Evolutionary conservation across 2,329 filamentous ascomycete genomes (phyloP), one percentile per base, ranked within the genome.

Genomic region (Fusarium sp.): DNA sequence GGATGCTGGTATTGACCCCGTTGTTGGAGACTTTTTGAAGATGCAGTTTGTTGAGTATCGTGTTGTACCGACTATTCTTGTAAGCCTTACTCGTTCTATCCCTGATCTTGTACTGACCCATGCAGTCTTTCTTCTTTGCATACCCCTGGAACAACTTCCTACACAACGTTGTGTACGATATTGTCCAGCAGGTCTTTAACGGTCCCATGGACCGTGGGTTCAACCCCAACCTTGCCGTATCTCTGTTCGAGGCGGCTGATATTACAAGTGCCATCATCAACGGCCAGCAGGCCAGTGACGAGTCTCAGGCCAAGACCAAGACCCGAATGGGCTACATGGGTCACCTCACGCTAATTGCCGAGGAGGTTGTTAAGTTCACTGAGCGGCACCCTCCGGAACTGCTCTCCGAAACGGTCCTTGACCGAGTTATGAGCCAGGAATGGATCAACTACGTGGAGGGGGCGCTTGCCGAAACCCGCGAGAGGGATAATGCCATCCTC

Each of bases 111-210:
- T 61, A 59, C 76, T 79, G 73, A 77, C 61, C 8, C 27, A 1
- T 7, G 3, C 74, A 97, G 94, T 94, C 95, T 66, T 98, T 98
- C 86, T 99, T 99, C 85, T 99, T 99, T 86, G 91, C 93, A 69
- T 99, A 98, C 79, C 96, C 96, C 1, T 99, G 96, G 96, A 99
- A 99, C 84, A 99, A 99, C 82, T 99, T 99, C 80, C 89, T 99
- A 52, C 96, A 99, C 84, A 99, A 99, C 80, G 96, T 99, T 50
- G 96, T 99, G 57, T 99, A 99, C 81, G 96, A 99, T 82, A 95
- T 99, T 79, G 94, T 99, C 50, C 96, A 99, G 82, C 96, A 99
- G 85, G 96, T 99, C 1, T 98, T 99, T 83, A 99, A 99, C 80
- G 96, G 96, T 10, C 95, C 95, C 1, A 98, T 99, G 93, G 96